A percentile compares a stretch with the other conserved stretches of the same genome.
Evolutionary conservation across 2,329 filamentous ascomycete genomes (phyloP).

Genomic region (Scedosporium apiospermum): DNA sequence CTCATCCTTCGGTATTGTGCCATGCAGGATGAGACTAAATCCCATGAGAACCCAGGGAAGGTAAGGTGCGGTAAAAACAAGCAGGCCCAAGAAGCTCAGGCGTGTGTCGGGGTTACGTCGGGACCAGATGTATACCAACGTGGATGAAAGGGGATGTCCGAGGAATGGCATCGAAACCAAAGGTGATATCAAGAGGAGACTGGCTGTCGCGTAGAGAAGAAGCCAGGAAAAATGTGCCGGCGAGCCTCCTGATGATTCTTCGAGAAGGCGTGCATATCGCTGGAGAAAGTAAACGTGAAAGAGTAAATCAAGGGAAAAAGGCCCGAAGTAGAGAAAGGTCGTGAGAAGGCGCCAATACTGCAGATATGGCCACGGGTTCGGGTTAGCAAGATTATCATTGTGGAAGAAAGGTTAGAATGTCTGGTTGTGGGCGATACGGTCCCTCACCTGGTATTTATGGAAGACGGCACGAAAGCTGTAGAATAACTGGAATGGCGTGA

Average conservation of each 20-base stretch:
- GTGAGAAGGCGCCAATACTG: conserved; percentile 96
- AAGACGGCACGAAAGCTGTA: conserved; percentile 93
- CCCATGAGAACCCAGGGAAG: conserved; percentile 92
- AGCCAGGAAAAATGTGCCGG: conserved; percentile 95
- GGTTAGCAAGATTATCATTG: neutral
- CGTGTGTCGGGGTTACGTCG: conserved; percentile 86
- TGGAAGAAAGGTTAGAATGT: neutral
- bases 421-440: neutral
- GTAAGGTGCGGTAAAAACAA: conserved; percentile 90
- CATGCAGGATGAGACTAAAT: conserved; percentile 86
- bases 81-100: conserved; percentile 76
- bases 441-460: conserved; percentile 73
- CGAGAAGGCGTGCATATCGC: conserved; percentile 87
- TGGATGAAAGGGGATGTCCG: conserved; percentile 86
- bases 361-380: neutral
- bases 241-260: conserved; percentile 86
- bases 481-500: conserved; percentile 92
- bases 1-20: conserved; percentile 86
- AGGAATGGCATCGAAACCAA: conserved; percentile 88
- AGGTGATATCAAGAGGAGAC: conserved; percentile 73
- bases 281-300: conserved; percentile 99
- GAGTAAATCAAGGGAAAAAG: conserved; percentile 83
- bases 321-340: conserved; percentile 95
- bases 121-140: conserved; percentile 96
- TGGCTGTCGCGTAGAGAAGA: conserved; percentile 72